A percentile compares a stretch with the other conserved stretches of the same genome.
Conservation (phyloP, 2,329 filamentous ascomycete genomes). For the Colletotrichum horii region DNA sequence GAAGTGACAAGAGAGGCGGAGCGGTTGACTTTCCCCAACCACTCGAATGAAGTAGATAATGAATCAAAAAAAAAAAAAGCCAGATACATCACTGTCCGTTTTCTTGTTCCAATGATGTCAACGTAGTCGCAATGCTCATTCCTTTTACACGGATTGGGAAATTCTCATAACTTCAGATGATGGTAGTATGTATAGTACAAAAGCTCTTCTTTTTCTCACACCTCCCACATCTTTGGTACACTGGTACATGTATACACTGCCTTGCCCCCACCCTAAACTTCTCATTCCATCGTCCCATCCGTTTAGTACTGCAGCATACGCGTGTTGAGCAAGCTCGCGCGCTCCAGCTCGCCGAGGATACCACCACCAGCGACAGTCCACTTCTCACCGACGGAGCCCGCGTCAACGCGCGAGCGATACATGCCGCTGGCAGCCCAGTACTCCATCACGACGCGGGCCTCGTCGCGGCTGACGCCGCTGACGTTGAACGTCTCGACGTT, state of each 20-base stretch:
- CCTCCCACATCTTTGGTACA: conserved; percentile 8
- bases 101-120: neutral
- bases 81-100: neutral
- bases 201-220: neutral
- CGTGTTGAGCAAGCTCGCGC: conserved; percentile 58
- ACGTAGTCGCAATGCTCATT: neutral
- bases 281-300: neutral
- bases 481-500: conserved; percentile 61
- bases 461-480: conserved; percentile 72
- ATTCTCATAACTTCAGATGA: conserved; percentile 1
- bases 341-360: conserved; percentile 85
- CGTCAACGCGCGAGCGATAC: conserved; percentile 72
- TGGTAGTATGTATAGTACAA: conserved; percentile 20
- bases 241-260: conserved; percentile 12
- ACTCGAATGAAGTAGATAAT: neutral
- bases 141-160: neutral
- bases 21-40: neutral
- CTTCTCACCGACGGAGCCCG: conserved; percentile 76
- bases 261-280: neutral
- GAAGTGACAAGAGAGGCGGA: neutral
- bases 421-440: conserved; percentile 92
- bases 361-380: conserved; percentile 85
- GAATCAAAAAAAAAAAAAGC: neutral
- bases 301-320: conserved; percentile 33
- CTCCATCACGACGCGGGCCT: conserved; percentile 83